Evolutionary conservation across 2,329 filamentous ascomycete genomes (phyloP), one percentile per base, ranked within the genome.

Genomic region (Colletotrichum falcatum): DNA sequence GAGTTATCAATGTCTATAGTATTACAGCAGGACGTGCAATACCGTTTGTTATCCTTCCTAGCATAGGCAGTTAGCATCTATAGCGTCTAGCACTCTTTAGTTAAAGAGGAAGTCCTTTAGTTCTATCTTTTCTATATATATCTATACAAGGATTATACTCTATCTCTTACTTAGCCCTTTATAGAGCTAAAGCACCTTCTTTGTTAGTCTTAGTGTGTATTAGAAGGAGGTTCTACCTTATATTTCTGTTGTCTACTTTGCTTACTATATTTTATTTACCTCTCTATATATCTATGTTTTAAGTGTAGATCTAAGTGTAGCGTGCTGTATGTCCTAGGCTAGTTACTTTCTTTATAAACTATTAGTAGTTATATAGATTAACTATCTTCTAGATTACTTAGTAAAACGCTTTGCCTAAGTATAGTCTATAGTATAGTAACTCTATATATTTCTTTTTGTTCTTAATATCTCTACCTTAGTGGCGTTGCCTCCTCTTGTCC

Each of bases 101-200:
- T 51, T 73, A 26, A 73, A 71, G 65, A 71, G 65, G 35, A 73
- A 71, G 37, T 65, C 28, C 6, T 60, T 63, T 4, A 69, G 65
- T 23, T 61, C 33, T 16, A 71, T 71, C 58, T 69, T 69, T n/a
- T 71, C 59, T 0, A 49, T 72, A 18, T 30, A 42, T 9, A 71
- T 65, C 28, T 65, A 30, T 3, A 58, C 9, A 1, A 65, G 28
- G n/a, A 65, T 49, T n/a, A 23, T 7, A n/a, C 42, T 58, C 3
- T 51, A 4, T 51, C 2, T 3, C 18, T 51, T 51, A 2, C 11
- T 51, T 8, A 51, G 48, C 26, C 48, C 48, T 9, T 51, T 11
- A 11, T 51, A 5, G 3, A 20, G 14, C 18, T 51, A 5, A 30
- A 51, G 48, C 5, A 30, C 26, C 48, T 51, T 51, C 16, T 20